These are phyloP conservation scores for Penicillium psychrofluorescens DNA, from an alignment of 495 filamentous ascomycete genomes.

Conservation along the genomic window DNA sequence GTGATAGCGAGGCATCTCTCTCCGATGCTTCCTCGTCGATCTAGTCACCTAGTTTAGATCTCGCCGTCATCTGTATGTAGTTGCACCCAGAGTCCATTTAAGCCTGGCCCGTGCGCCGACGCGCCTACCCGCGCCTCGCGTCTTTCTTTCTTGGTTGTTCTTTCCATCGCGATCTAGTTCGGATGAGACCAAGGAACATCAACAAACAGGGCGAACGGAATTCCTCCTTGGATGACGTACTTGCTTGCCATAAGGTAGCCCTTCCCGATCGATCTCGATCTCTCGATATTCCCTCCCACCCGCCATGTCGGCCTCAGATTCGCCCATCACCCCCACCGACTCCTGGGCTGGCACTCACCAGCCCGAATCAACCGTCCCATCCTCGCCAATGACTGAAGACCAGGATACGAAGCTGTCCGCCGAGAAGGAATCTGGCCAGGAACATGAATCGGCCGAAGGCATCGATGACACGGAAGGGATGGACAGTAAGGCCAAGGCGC, in stretches of 20 bases:
- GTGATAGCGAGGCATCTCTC: too few relatives aligned
- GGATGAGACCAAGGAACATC: background rate
- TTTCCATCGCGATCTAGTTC: background rate
- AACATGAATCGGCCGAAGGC: background rate
- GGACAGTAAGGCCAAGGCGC: conserved; percentile 33
- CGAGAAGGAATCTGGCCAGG: conserved; percentile 3
- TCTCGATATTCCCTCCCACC: background rate
- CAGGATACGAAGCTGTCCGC: conserved; percentile 11
- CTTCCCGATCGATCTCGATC: conserved; percentile 3
- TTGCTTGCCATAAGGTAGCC: too few relatives aligned
- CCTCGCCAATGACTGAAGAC: conserved; percentile 28
- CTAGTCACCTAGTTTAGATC: background rate
- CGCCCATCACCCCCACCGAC: conserved; percentile 26
- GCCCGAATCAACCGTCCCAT: conserved; percentile 36
- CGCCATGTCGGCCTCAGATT: conserved; percentile 28
- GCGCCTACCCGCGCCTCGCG: conserved; percentile 21
- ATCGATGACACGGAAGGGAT: conserved; percentile 29
- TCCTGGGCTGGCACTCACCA: conserved; percentile 23
- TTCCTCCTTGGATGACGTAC: too few relatives aligned
- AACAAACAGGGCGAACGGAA: background rate
- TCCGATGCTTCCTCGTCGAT: too few relatives aligned
- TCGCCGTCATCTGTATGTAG: background rate
- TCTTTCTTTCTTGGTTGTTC: background rate
- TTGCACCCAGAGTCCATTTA: background rate
- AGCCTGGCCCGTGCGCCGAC: conserved; percentile 3